phyloP scores from a whole-genome alignment of 2,329 filamentous ascomycete genomes.

The Pseudogymnoascus sp. region DNA sequence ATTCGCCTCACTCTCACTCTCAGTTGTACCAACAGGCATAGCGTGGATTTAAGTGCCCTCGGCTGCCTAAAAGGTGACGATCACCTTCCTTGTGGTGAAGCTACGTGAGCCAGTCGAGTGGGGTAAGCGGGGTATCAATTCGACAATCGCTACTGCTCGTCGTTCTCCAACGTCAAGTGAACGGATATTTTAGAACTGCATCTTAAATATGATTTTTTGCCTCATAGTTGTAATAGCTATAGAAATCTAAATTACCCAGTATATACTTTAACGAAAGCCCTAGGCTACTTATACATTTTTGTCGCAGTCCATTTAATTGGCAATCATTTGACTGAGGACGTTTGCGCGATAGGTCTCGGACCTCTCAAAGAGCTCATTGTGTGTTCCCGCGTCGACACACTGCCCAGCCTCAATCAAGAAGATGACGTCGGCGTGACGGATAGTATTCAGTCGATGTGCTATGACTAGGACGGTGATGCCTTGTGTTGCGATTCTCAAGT shows the following conservation, averaged over 20 bases:
- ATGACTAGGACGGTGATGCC: constrained; percentile 41
- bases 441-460: constrained; percentile 25
- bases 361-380: constrained; percentile 20
- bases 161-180: too few species aligned
- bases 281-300: background rate
- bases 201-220: too few species aligned
- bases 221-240: background rate
- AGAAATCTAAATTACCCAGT: background rate
- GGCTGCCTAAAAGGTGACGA: too few species aligned
- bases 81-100: too few species aligned
- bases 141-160: too few species aligned
- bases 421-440: constrained; percentile 25
- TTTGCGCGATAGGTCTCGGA: constrained; percentile 21
- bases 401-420: constrained; percentile 25
- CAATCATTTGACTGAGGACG: constrained; percentile 5
- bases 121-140: too few species aligned
- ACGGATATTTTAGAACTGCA: too few species aligned
- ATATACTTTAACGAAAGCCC: background rate
- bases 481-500: background rate
- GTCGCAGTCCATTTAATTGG: background rate
- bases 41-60: too few species aligned
- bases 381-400: constrained; percentile 24
- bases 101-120: too few species aligned
- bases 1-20: too few species aligned
- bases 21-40: too few species aligned